A percentile compares a stretch with the other conserved stretches of the same genome.
Conservation (phyloP, 2,329 filamentous ascomycete genomes). For the Fusarium nodosum region DNA sequence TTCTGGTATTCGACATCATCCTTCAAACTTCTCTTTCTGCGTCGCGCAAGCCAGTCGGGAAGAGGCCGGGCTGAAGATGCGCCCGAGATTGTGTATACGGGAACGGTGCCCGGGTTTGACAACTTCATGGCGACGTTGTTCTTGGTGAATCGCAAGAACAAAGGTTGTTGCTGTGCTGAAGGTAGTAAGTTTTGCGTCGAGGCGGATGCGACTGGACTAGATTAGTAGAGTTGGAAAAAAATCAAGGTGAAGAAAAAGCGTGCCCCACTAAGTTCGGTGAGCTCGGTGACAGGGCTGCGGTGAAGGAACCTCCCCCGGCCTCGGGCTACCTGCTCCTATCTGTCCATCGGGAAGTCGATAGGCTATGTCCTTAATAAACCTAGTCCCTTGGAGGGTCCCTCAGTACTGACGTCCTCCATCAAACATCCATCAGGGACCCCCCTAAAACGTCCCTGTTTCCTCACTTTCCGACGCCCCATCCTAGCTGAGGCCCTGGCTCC, state of each 20-base stretch:
- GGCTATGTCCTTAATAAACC: conserved; percentile 24
- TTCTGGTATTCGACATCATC: conserved; percentile 93
- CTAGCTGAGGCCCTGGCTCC: conserved; percentile 46
- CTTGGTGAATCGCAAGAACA: conserved; percentile 25
- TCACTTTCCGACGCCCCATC: conserved; percentile 29
- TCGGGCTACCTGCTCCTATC: conserved; percentile 15
- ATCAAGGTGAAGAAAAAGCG: conserved; percentile 50
- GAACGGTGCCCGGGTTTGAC: conserved; percentile 83
- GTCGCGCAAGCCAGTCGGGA: conserved; percentile 94
- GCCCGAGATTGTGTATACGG: conserved; percentile 95
- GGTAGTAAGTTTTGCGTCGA: conserved; percentile 37
- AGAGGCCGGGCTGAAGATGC: conserved; percentile 88
- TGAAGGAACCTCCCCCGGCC: conserved; percentile 19
- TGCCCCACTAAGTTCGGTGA: conserved; percentile 38
- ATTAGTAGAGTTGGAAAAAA: conserved; percentile 45
- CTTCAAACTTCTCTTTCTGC: conserved; percentile 91
- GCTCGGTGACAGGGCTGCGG: conserved; percentile 45
- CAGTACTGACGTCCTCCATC: conserved; percentile 35
- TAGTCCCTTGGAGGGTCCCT: conserved; percentile 21
- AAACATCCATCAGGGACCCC: conserved; percentile 26
- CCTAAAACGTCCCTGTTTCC: conserved; percentile 26
- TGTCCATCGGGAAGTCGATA: conserved; percentile 2
- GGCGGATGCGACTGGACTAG: conserved; percentile 29
- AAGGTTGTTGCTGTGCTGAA: conserved; percentile 31
- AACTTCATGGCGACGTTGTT: conserved; percentile 74